Base-by-base conservation (phyloP, 2,329 filamentous ascomycete genomes). In the Penicillium sp. region DNA sequence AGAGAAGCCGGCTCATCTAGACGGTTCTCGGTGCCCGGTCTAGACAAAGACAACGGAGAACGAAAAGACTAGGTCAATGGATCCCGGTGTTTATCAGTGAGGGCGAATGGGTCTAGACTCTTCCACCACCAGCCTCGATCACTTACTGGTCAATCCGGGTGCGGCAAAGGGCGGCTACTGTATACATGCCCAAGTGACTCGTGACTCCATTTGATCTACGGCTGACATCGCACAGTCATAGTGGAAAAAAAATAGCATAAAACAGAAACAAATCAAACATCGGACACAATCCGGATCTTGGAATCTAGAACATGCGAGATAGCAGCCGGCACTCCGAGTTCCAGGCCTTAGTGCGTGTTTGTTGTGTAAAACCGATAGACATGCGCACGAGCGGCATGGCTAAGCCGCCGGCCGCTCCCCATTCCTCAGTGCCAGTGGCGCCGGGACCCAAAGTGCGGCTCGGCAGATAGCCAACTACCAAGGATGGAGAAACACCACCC, bases 351-450 rank as follows among this genome's bases (percentile, higher is more conserved):
- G 28, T 16, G 38, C 21, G 16, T 16, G 16, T 44, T 51, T 48
- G 45, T 33, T 12, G 56, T 52, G 49, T 36, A 47, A 54, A 47
- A 41, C 9, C 21, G 28, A 34, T n/a, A 26, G 24, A 49, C 15
- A 29, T 45, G 45, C 47, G 44, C 52, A 43, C 51, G 21, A 52
- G 52, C 56, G 58, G 58, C 56, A 62, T 53, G 51, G 51, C 47
- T 41, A 53, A 49, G 45, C 57, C 36, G 51, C 18, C 38, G 29
- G 34, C 49, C 45, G 39, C 8, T 10, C 36, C 34, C 23, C 9
- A 42, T 29, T 42, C 24, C 33, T 42, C 56, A 46, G 54, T 53
- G 42, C 45, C 43, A 31, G 50, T 58, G 52, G 52, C 54, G 54
- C 46, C 41, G 42, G 46, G 16, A 33, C 21, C 23, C 24, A 18